Evolutionary conservation across 2,329 filamentous ascomycete species (phyloP).

Genomic region (Stromatinia cepivora): DNA sequence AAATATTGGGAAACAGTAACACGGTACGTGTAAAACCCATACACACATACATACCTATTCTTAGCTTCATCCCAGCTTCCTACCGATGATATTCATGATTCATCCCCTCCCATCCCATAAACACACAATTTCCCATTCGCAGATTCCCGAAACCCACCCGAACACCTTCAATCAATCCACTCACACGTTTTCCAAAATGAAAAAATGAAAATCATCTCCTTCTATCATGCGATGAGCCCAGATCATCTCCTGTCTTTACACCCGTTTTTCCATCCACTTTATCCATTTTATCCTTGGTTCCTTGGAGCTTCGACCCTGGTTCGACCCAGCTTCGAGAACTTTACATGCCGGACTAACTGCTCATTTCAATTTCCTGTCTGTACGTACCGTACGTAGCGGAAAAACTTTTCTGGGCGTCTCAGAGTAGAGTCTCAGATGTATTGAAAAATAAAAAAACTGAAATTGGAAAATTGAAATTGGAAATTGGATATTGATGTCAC

Average conservation of each 20-base stretch:
- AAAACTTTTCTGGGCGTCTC: too few relatives aligned
- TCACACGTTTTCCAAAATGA: not conserved
- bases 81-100: too few relatives aligned
- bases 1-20: not conserved
- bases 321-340: not conserved
- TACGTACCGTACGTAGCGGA: too few relatives aligned
- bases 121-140: not conserved
- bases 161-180: not conserved
- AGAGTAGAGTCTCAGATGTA: not conserved
- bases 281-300: not conserved
- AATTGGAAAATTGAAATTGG: not conserved
- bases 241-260: not conserved
- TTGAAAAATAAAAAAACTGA: not conserved
- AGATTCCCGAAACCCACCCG: conserved; percentile 10
- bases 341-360: not conserved
- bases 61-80: not conserved
- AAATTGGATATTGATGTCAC: not conserved
- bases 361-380: not conserved
- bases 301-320: not conserved
- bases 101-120: not conserved
- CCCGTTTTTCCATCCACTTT: not conserved
- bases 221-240: conserved; percentile 8
- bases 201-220: not conserved
- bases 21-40: not conserved
- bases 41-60: too few relatives aligned